Evolutionary conservation across 306 rosid genomes (phyloP).

Genomic region (Prunus mume): DNA sequence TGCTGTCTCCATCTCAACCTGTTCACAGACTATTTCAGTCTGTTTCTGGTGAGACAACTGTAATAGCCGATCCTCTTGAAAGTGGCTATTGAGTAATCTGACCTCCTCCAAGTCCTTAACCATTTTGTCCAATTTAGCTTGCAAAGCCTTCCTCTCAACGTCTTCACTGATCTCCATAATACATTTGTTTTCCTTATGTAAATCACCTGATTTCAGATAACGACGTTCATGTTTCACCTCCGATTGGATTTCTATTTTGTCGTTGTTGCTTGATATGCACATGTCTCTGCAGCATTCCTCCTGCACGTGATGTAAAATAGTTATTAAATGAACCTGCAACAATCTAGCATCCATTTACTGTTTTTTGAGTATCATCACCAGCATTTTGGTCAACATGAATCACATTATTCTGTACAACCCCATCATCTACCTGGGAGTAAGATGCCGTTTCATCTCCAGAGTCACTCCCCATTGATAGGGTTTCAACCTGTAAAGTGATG

Average conservation of each 20-base stretch:
- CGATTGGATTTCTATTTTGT: constrained; percentile 6
- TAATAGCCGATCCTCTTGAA: constrained; percentile 57
- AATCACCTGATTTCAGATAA: constrained; percentile 4
- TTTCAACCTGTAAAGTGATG: constrained; percentile 47
- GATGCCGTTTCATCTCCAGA: constrained; percentile 51
- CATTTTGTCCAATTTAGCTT: constrained; percentile 62
- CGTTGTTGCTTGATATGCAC: background rate
- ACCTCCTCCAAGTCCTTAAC: constrained; percentile 71
- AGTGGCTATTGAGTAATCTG: constrained; percentile 50
- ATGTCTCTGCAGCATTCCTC: constrained; percentile 14
- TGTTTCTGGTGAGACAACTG: constrained; percentile 56
- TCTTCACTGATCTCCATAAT: constrained; percentile 30
- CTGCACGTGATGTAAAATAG: constrained; percentile 6
- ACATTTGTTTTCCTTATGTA: constrained; percentile 16
- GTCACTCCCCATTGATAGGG: constrained; percentile 46
- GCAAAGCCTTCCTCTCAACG: constrained; percentile 34
- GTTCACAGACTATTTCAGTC: constrained; percentile 66
- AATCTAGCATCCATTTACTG: constrained; percentile 32
- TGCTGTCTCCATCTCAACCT: constrained; percentile 90
- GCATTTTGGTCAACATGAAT: constrained; percentile 28
- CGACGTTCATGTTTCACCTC: background rate
- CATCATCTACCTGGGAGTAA: constrained; percentile 34
- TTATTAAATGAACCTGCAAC: constrained; percentile 5
- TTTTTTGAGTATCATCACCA: constrained; percentile 11
- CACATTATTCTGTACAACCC: constrained; percentile 29